Base-by-base conservation (phyloP, 2,329 filamentous ascomycete genomes). In the Botrytis aclada region DNA sequence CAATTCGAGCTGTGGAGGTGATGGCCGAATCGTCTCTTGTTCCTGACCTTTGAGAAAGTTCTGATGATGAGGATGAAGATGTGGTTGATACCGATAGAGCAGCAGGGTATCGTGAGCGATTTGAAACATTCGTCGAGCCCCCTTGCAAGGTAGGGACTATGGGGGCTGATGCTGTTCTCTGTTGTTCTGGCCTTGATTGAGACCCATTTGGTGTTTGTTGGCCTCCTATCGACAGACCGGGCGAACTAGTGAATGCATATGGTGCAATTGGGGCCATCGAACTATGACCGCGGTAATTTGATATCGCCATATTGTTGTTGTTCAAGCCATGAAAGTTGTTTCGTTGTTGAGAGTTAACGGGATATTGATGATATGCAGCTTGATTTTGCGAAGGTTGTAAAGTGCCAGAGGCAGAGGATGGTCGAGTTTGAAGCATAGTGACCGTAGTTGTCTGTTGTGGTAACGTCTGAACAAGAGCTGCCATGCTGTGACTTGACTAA, bases 391-490 rank as follows among this genome's bases (percentile, higher is more conserved):
- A 76, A 71, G 80, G 74, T 73, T 80, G 79, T 34, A 81, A 74
- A 43, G 87, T 87, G 79, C 86, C 87, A 72, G 88, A 87, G 60
- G 89, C 86, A 74, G 92, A 91, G 71, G 87, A 86, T 75, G 91
- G 89, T 81, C 91, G 89, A 78, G 90, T 88, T 82, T 94, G 92
- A 80, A 95, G 89, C 88, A 94, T 92, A 77, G 92, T 90, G 79
- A 90, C 87, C 77, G 92, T 90, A 82, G 87, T 86, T 80, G 90
- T 89, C 83, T 93, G 91, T 84, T 93, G 91, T 80, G 92, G 89
- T 81, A 92, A 93, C 75, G 91, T 89, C 84, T 95, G 93, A 80
- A 95, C 91, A 86, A 95, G 87, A 83, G 93, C 92, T 86, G 93
- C 93, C 93, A 96, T 95, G 82, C 82, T 91, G 86, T 80, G 81